These are phyloP conservation scores for Apiotrichum brassicae DNA, from an alignment of 1,284 basidiomycete species.

Conservation along the genomic window DNA sequence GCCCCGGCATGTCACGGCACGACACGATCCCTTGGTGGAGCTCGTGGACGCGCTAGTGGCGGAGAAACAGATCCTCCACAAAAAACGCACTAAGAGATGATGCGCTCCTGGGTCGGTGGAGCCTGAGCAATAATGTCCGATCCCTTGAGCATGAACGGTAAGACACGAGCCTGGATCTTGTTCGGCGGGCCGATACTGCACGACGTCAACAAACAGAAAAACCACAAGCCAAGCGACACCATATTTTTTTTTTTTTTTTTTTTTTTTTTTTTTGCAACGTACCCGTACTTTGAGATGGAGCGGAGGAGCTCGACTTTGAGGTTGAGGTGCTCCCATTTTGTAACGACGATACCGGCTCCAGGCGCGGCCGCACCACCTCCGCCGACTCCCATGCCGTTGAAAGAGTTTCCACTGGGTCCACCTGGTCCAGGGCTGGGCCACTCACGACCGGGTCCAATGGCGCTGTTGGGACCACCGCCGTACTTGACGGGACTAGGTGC, in stretches of 20 bases:
- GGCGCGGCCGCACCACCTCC: slow-evolving; percentile 50
- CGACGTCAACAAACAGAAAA: background rate
- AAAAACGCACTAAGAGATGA: slow-evolving; percentile 69
- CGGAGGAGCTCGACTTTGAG: slow-evolving; percentile 79
- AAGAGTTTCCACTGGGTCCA: slow-evolving; percentile 2
- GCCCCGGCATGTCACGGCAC: too few relatives aligned
- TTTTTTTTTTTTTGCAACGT: too few relatives aligned
- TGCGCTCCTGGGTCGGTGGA: slow-evolving; percentile 94
- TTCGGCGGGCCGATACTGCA: slow-evolving; percentile 88
- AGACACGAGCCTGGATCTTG: slow-evolving; percentile 93
- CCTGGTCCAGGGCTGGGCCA: slow-evolving; percentile 13
- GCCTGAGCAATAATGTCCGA: slow-evolving; percentile 97
- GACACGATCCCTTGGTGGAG: background rate
- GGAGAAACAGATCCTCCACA: too few relatives aligned
- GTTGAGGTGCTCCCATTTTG: slow-evolving; percentile 92
- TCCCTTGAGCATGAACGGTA: slow-evolving; percentile 85
- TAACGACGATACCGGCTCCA: slow-evolving; percentile 74
- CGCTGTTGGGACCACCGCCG: slow-evolving; percentile 1
- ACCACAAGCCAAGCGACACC: background rate
- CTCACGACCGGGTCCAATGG: slow-evolving; percentile 7
- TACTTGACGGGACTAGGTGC: slow-evolving; percentile 6
- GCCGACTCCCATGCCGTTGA: slow-evolving; percentile 4
- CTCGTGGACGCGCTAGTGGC: too few relatives aligned
- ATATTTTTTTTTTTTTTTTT: too few relatives aligned
- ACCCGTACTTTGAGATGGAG: slow-evolving; percentile 91